Conservation (phyloP, 1,139 yeast species). For the Geotrichum macrosporum region DNA sequence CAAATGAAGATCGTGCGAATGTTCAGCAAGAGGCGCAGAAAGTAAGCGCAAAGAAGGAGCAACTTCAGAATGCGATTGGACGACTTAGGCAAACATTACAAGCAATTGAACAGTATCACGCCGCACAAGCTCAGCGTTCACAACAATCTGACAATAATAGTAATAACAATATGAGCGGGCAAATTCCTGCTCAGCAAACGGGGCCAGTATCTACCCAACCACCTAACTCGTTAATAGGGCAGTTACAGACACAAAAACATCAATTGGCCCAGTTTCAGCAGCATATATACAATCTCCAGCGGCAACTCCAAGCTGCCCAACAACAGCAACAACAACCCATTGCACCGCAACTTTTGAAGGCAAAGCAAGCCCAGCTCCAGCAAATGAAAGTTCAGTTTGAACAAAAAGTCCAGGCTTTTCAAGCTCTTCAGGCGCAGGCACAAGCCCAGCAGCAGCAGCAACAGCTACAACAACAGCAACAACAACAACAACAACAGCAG, state of each 20-base stretch:
- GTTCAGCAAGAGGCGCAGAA: constrained; percentile 27
- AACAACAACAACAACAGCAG: no score
- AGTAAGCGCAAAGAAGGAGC: constrained; percentile 26
- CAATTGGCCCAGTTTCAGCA: constrained; percentile 22
- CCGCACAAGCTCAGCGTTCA: constrained; percentile 1
- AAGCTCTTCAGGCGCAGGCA: constrained; percentile 4
- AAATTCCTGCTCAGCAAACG: background rate
- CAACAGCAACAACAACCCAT: constrained; percentile 12
- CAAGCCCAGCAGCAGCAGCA: no score
- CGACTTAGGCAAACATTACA: constrained; percentile 1
- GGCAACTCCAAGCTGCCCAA: constrained; percentile 32
- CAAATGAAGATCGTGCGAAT: constrained; percentile 24
- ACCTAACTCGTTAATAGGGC: background rate
- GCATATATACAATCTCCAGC: constrained; percentile 33
- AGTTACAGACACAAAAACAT: constrained; percentile 12
- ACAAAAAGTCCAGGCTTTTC: constrained; percentile 6
- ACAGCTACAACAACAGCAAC: constrained; percentile 8
- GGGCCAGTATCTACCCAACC: background rate
- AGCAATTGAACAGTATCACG: constrained; percentile 12
- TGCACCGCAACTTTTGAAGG: constrained; percentile 10
- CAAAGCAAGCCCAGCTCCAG: constrained; percentile 14
- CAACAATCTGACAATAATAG: background rate
- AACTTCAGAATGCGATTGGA: background rate
- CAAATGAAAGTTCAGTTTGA: constrained; percentile 27
- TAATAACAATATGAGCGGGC: constrained; percentile 9